These are phyloP conservation scores for Penicillium argentinense DNA, from an alignment of 495 filamentous ascomycete genomes.

Conservation along the genomic window DNA sequence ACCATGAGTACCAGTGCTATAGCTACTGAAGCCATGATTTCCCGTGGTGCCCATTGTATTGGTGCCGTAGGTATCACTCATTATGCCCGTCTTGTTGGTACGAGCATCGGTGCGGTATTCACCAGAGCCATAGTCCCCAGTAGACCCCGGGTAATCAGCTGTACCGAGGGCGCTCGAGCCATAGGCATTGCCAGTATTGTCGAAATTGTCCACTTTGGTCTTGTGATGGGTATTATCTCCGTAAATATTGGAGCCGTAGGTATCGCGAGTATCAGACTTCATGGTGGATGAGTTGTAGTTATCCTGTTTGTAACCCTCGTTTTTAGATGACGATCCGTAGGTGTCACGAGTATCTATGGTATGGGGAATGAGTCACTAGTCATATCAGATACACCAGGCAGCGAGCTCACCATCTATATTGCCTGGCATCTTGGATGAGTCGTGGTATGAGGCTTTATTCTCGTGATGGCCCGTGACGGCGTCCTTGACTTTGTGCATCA, in stretches of 20 bases:
- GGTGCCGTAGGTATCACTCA: not conserved
- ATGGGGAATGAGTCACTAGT: not conserved
- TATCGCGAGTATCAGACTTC: conserved; percentile 4
- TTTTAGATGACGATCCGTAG: conserved; percentile 6
- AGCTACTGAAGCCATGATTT: not conserved
- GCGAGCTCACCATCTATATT: conserved; percentile 21
- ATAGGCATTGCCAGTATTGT: conserved; percentile 9
- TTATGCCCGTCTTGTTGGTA: too few species aligned
- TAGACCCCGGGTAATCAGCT: too few species aligned
- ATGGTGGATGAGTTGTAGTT: conserved; percentile 6
- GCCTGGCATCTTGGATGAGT: conserved; percentile 38
- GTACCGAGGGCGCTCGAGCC: too few species aligned
- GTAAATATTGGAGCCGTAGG: conserved; percentile 15
- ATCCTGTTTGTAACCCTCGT: conserved; percentile 10
- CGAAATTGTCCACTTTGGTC: not conserved
- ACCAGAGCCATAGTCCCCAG: too few species aligned
- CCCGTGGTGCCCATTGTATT: not conserved
- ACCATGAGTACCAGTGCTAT: not conserved
- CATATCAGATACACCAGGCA: too few species aligned
- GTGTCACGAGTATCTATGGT: conserved; percentile 31
- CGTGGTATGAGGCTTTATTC: conserved; percentile 43
- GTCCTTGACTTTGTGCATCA: conserved; percentile 76
- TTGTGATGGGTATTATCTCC: not conserved
- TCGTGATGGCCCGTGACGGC: conserved; percentile 48
- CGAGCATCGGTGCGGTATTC: too few species aligned